These are phyloP conservation scores for Dryadomyces quercivorus DNA, from an alignment of 2,329 filamentous ascomycete species.

Conservation along the genomic window DNA sequence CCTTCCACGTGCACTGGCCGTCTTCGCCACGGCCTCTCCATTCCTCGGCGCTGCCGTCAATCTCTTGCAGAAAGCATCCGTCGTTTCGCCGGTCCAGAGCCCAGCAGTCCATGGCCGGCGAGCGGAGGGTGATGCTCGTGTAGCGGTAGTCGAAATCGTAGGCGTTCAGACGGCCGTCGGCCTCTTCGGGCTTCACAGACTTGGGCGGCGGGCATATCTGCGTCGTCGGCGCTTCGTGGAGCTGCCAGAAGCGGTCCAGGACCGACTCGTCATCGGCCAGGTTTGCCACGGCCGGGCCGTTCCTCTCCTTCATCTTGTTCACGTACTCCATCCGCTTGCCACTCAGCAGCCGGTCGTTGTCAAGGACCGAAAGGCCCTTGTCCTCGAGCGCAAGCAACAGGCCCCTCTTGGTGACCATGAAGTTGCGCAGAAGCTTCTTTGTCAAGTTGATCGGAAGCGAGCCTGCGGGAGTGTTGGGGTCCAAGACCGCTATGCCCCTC, in stretches of 20 bases:
- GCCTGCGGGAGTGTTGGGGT: no score
- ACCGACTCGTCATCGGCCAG: not conserved
- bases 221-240: not conserved
- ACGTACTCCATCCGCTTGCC: not conserved
- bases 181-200: not conserved
- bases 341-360: not conserved
- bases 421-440: not conserved
- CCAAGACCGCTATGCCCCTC: no score
- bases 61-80: not conserved
- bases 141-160: not conserved
- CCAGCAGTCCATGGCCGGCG: not conserved
- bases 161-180: no score
- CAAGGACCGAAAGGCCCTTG: not conserved
- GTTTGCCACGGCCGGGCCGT: not conserved
- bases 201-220: not conserved
- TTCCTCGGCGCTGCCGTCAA: no score
- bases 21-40: not conserved
- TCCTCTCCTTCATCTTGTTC: not conserved
- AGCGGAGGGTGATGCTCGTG: not conserved
- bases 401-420: not conserved
- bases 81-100: not conserved
- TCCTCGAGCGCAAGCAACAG: not conserved
- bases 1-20: not conserved
- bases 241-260: constrained; percentile 1
- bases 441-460: no score